phyloP scores from a whole-genome alignment of 1,284 basidiomycete species.

The Meripilus lineatus region DNA sequence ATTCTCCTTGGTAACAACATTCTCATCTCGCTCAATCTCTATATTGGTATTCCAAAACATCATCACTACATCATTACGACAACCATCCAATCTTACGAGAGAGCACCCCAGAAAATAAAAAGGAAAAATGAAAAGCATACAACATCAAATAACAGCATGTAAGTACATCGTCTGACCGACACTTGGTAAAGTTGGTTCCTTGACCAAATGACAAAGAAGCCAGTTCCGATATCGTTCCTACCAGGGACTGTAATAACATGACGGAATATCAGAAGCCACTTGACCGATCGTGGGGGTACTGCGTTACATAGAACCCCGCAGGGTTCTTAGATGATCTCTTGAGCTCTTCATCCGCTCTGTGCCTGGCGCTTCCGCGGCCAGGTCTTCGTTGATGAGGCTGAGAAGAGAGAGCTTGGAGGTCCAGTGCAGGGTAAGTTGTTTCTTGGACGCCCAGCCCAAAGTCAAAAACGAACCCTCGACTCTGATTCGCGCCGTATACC shows the following conservation, averaged over 20 bases:
- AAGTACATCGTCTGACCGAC: neutral
- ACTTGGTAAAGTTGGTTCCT: neutral
- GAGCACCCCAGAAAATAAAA: no score
- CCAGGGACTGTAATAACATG: neutral
- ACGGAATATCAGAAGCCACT: neutral
- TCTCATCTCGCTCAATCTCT: no score
- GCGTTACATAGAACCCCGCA: conserved; percentile 46
- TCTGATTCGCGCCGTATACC: conserved; percentile 69
- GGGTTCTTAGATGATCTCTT: conserved; percentile 34
- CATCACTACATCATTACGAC: no score
- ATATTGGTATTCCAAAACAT: no score
- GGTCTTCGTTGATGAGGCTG: conserved; percentile 15
- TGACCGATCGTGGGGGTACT: conserved; percentile 18
- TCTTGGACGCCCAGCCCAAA: conserved; percentile 60
- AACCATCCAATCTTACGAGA: no score
- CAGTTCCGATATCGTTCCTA: neutral
- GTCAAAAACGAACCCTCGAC: conserved; percentile 69
- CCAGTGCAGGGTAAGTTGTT: conserved; percentile 52
- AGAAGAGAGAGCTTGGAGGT: conserved; percentile 20
- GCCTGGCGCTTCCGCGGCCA: neutral
- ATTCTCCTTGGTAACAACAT: no score
- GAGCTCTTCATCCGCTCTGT: conserved; percentile 26
- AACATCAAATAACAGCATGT: neutral
- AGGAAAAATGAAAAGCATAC: neutral
- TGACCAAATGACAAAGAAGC: neutral